Conservation (phyloP, 192 early-diverging fungal genomes). For the Gaertneriomyces sp. region DNA sequence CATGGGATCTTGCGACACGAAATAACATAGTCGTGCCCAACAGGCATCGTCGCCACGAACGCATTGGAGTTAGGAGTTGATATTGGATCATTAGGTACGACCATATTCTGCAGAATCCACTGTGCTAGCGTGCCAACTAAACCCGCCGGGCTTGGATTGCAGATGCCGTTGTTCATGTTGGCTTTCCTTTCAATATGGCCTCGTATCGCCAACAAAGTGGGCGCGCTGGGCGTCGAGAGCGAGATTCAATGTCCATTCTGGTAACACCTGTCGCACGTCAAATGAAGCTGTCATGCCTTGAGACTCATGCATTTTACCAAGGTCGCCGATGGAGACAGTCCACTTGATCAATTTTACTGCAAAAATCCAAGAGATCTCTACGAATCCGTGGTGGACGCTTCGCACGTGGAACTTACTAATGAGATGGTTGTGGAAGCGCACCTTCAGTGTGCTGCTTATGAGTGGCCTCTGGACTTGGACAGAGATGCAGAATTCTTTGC, state of each 20-base stretch:
- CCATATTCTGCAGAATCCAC: not conserved
- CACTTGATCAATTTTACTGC: slow-evolving; percentile 57
- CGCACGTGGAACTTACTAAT: slow-evolving; percentile 35
- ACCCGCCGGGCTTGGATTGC: not conserved
- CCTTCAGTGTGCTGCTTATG: slow-evolving; percentile 71
- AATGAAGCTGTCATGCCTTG: not conserved
- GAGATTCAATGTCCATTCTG: slow-evolving; percentile 60
- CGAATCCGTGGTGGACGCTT: slow-evolving; percentile 30
- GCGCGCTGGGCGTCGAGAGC: slow-evolving; percentile 63
- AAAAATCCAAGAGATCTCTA: slow-evolving; percentile 50
- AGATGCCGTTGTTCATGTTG: slow-evolving; percentile 73
- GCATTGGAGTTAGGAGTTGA: slow-evolving; percentile 83
- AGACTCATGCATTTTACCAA: slow-evolving; percentile 1
- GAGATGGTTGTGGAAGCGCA: slow-evolving; percentile 51
- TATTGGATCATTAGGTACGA: slow-evolving; percentile 52
- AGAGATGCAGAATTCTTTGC: slow-evolving; percentile 18
- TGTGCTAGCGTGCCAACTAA: slow-evolving; percentile 1
- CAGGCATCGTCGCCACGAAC: slow-evolving; percentile 67
- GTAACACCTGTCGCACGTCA: slow-evolving; percentile 25
- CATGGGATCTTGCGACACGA: too few species aligned
- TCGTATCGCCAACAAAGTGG: slow-evolving; percentile 72
- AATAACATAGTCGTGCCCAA: slow-evolving; percentile 5
- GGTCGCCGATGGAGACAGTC: slow-evolving; percentile 40
- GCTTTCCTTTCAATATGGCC: slow-evolving; percentile 60
- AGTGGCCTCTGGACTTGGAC: slow-evolving; percentile 34